Conservation (phyloP, 1,284 basidiomycete genomes). For the Inonotus hispidus region DNA sequence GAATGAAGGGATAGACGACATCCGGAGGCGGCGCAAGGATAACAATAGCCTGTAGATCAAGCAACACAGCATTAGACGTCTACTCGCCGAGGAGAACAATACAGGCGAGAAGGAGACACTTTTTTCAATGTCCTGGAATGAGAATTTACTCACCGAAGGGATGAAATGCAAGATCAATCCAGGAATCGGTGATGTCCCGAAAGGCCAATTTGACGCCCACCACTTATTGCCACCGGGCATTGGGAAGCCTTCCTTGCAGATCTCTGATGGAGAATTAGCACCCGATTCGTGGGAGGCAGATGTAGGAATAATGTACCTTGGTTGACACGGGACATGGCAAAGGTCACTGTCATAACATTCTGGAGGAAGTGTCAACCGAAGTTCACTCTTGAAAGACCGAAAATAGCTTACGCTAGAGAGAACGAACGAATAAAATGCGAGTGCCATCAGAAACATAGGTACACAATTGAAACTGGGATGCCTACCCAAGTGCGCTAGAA, state of each 20-base stretch:
- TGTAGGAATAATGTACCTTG: conserved; percentile 30
- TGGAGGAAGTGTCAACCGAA: conserved; percentile 19
- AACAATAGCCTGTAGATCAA: conserved; percentile 36
- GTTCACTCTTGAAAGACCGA: background rate
- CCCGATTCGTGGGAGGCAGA: background rate
- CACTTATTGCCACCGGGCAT: conserved; percentile 40
- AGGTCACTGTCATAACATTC: conserved; percentile 37
- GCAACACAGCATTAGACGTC: too few relatives aligned
- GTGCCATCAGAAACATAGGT: background rate
- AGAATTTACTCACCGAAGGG: conserved; percentile 27
- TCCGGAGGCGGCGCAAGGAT: conserved; percentile 42
- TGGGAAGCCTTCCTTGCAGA: conserved; percentile 49
- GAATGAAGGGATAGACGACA: conserved; percentile 47
- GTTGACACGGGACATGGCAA: conserved; percentile 40
- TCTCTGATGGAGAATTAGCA: conserved; percentile 27
- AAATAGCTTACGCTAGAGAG: conserved; percentile 1
- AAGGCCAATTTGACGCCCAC: conserved; percentile 42
- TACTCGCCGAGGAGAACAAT: background rate
- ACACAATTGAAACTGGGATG: background rate
- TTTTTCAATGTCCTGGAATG: background rate
- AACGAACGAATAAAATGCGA: background rate
- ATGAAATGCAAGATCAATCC: conserved; percentile 39
- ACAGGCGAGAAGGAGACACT: background rate
- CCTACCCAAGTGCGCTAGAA: conserved; percentile 15
- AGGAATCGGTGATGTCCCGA: conserved; percentile 39